A percentile compares a stretch with the other conserved stretches of the same genome.
phyloP scores from a whole-genome alignment of 2,329 filamentous ascomycete species.

The Cladosporium sp. region DNA sequence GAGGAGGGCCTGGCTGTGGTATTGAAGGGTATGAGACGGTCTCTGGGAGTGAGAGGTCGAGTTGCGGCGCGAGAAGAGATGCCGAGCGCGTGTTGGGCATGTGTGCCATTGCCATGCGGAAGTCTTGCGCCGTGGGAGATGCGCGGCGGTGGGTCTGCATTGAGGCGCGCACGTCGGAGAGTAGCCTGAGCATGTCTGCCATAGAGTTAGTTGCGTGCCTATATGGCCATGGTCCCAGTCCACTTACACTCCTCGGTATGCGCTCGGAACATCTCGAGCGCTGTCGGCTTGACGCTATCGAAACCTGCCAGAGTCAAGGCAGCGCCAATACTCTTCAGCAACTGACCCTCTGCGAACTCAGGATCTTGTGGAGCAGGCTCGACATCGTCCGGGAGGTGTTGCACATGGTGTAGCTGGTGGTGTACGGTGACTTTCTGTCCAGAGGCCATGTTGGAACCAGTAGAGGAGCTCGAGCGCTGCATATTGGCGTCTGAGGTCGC shows the following conservation, averaged over 20 bases:
- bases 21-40: constrained; percentile 41
- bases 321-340: constrained; percentile 57
- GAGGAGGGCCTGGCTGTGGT: constrained; percentile 42
- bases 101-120: constrained; percentile 52
- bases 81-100: constrained; percentile 38
- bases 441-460: neutral
- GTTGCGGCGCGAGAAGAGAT: constrained; percentile 42
- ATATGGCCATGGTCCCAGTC: constrained; percentile 25
- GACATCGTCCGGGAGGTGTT: constrained; percentile 30
- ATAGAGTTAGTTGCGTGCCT: constrained; percentile 35
- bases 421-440: constrained; percentile 1
- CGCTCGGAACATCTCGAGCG: constrained; percentile 57
- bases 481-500: neutral
- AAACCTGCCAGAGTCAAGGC: constrained; percentile 56
- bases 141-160: constrained; percentile 59
- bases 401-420: constrained; percentile 25
- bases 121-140: constrained; percentile 60
- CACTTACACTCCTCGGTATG: constrained; percentile 54
- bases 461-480: constrained; percentile 8
- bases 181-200: constrained; percentile 52
- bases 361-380: constrained; percentile 49
- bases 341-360: constrained; percentile 54
- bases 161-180: constrained; percentile 55
- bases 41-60: constrained; percentile 40
- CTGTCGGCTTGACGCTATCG: constrained; percentile 55